Evolutionary conservation across 2,329 filamentous ascomycete species (phyloP).

Genomic region (Paraconiothyrium brasiliense): DNA sequence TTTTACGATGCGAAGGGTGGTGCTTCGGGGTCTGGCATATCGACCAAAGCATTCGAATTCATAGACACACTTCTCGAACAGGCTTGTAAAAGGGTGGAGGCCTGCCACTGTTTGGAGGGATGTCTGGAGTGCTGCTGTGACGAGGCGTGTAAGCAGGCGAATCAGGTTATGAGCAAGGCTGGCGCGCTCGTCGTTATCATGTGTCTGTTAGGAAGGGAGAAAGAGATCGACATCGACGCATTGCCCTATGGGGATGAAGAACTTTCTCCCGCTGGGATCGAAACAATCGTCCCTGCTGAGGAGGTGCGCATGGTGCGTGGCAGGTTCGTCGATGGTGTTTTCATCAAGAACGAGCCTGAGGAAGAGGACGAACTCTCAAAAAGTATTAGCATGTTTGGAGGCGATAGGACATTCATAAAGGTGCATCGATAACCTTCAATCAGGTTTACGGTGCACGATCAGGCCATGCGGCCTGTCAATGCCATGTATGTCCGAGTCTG

Average conservation of each 20-base stretch:
- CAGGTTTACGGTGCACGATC: neutral
- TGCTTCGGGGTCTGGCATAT: slow-evolving; percentile 82
- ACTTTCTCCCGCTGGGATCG: slow-evolving; percentile 73
- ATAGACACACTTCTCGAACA: slow-evolving; percentile 79
- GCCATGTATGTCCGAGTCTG: neutral
- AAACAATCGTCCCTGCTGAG: slow-evolving; percentile 80
- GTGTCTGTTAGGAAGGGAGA: slow-evolving; percentile 74
- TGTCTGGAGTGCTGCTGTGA: slow-evolving; percentile 91
- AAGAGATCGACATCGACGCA: slow-evolving; percentile 82
- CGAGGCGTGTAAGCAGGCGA: slow-evolving; percentile 83
- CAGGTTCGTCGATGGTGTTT: slow-evolving; percentile 51
- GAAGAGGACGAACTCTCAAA: slow-evolving; percentile 43
- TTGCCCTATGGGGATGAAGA: slow-evolving; percentile 86
- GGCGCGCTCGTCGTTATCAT: slow-evolving; percentile 84
- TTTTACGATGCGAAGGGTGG: slow-evolving; percentile 97
- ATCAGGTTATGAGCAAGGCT: slow-evolving; percentile 93
- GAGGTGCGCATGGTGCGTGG: slow-evolving; percentile 66
- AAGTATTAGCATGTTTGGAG: slow-evolving; percentile 46
- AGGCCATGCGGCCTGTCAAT: neutral
- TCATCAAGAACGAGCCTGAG: slow-evolving; percentile 46
- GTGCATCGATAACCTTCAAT: slow-evolving; percentile 30
- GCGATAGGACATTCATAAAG: slow-evolving; percentile 45
- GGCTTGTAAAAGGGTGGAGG: slow-evolving; percentile 78
- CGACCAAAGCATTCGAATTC: slow-evolving; percentile 93
- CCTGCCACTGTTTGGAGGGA: slow-evolving; percentile 79